Percentiles rank a stretch among this genome's conserved stretches.
Conservation (phyloP, 257 asterid species). For the Solanum microdontum region DNA sequence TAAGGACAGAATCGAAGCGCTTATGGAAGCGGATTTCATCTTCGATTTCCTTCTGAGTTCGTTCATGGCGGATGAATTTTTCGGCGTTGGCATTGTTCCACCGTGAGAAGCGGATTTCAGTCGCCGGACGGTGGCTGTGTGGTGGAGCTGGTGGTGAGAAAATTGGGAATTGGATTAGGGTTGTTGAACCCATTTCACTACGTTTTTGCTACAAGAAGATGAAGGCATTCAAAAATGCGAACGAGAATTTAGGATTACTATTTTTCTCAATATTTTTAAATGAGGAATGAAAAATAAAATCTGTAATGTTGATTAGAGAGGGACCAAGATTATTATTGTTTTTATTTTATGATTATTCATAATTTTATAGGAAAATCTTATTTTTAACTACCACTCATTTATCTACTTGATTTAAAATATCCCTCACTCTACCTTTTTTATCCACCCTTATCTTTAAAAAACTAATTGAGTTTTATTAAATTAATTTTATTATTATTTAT, state of each 20-base stretch:
- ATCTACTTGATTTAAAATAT: too few relatives aligned
- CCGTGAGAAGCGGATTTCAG: constrained; percentile 79
- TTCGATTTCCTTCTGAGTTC: constrained; percentile 62
- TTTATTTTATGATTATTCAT: too few relatives aligned
- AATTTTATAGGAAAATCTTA: too few relatives aligned
- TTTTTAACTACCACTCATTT: too few relatives aligned
- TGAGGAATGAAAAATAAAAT: neutral
- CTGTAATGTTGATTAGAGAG: neutral
- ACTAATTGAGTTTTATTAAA: neutral
- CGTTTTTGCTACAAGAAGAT: neutral
- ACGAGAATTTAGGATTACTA: neutral
- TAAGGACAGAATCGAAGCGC: constrained; percentile 64
- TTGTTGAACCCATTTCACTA: constrained; percentile 29
- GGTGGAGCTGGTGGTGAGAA: constrained; percentile 54
- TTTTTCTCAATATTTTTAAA: neutral
- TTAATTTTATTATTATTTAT: too few relatives aligned
- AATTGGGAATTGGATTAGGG: constrained; percentile 50
- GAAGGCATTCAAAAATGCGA: neutral
- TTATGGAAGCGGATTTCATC: constrained; percentile 62
- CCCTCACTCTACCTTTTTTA: too few relatives aligned
- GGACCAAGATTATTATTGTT: neutral
- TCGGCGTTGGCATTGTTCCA: constrained; percentile 99
- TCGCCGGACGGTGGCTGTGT: constrained; percentile 31
- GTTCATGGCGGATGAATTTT: constrained; percentile 48
- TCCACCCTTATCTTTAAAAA: too few relatives aligned